Percentiles rank a stretch among this genome's conserved stretches.
Conservation (phyloP, 2,329 filamentous ascomycete species). For the Cytospora piceicola region DNA sequence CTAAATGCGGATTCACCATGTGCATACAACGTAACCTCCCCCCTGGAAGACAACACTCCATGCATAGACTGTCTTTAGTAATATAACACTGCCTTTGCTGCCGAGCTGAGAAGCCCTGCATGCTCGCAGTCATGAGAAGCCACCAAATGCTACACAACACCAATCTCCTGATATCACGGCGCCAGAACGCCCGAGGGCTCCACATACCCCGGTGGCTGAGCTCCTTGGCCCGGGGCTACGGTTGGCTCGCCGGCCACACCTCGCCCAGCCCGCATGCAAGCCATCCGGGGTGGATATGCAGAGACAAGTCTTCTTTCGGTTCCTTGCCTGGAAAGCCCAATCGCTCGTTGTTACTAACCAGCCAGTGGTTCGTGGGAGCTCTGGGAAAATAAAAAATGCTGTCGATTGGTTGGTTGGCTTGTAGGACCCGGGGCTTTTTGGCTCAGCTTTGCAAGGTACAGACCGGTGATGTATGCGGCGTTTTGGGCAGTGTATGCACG, state of each 20-base stretch:
- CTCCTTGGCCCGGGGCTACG: conserved; percentile 4
- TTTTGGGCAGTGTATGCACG: too few relatives aligned
- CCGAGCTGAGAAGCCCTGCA: conserved; percentile 36
- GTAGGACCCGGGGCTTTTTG: too few relatives aligned
- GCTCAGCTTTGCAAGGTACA: too few relatives aligned
- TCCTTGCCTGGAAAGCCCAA: neutral
- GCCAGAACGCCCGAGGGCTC: conserved; percentile 16
- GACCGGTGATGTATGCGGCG: too few relatives aligned
- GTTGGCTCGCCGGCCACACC: conserved; percentile 12
- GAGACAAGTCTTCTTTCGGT: neutral
- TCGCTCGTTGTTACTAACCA: neutral
- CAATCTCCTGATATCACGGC: conserved; percentile 14
- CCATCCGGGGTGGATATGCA: neutral
- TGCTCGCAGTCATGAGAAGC: neutral
- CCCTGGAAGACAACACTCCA: too few relatives aligned
- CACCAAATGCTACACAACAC: conserved; percentile 2
- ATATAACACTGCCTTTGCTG: neutral
- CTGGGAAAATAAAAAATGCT: neutral
- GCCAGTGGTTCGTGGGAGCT: neutral
- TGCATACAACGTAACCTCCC: neutral
- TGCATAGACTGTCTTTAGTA: too few relatives aligned
- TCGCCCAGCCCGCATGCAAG: neutral
- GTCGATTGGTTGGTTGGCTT: neutral
- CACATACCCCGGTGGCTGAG: conserved; percentile 14
- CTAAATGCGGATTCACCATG: neutral